Base-by-base conservation (phyloP, 441 rosid species). In the Flueggea neowawraea region DNA sequence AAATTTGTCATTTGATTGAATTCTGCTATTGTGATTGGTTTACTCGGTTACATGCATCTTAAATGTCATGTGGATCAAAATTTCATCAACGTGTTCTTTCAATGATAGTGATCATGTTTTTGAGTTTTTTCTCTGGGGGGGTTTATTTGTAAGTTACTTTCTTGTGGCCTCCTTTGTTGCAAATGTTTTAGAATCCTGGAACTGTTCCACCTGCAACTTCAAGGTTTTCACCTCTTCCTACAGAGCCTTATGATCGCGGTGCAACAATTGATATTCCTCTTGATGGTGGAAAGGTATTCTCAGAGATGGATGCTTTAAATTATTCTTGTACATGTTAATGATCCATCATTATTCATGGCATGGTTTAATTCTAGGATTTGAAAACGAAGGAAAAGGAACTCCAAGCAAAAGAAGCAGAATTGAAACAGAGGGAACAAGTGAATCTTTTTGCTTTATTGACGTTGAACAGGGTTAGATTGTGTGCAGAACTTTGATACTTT, bases 191-290 rank as follows among this genome's bases (percentile, higher is more conserved):
- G 99, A 88, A 83, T 74, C 86, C 83, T 41, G 84, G 80, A 78
- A 83, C 74, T 66, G 91, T 82, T 55, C 89, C 90, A 52, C 75
- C 96, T 57, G 88, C 91, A 67, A 80, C 80, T 47, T 83, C 96
- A 45, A 83, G 73, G 80, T 91, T 91, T 68, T 80, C 98, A 41
- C 98, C 99, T 12, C 97, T 95, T 78, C 98, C 99, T 71, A 95
- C 84, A 16, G 99, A 95, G 70, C 97, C 92, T 44, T 85, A 88
- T 86, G 99, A 95, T 57, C 92, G 97, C 52, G 91, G 92, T 69
- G 90, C 87, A 68, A 85, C 98, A 3, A 55, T 85, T 70, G 95
- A 91, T 66, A 88, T 95, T 73, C 90, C 99, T 65, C 95, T 91
- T 55, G 85, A 88, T 74, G 63, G 77, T 69, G 88, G 75, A 64